These are phyloP conservation scores for Skeletonema tropicum DNA, from an alignment of 108 stramenopile genomes.

Conservation along the genomic window DNA sequence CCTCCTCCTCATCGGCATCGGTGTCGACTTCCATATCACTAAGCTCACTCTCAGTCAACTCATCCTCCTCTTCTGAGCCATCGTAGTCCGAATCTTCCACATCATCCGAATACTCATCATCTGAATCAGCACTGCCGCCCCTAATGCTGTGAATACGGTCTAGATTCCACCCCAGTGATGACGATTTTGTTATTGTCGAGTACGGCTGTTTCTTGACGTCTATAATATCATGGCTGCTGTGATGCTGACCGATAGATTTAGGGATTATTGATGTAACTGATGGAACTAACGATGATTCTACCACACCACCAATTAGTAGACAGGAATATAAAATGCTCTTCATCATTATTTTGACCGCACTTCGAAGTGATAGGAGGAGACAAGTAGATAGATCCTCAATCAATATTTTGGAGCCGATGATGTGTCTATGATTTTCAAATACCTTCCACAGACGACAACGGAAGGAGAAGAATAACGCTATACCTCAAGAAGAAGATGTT, in stretches of 20 bases:
- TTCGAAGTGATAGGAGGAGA: no score
- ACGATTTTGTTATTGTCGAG: neutral
- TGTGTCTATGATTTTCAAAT: neutral
- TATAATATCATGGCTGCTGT: neutral
- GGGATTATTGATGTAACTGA: neutral
- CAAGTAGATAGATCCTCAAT: neutral
- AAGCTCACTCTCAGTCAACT: conserved; percentile 17
- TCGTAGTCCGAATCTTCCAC: neutral
- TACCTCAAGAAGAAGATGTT: neutral
- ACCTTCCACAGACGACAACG: neutral
- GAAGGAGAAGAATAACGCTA: neutral
- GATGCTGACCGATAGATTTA: neutral
- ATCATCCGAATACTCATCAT: neutral
- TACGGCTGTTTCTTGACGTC: neutral
- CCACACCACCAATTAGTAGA: neutral
- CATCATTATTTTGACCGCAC: neutral
- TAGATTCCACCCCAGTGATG: conserved; percentile 1
- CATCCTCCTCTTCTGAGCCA: conserved; percentile 7
- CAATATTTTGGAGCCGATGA: neutral
- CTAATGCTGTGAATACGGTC: neutral
- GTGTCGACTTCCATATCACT: conserved; percentile 23
- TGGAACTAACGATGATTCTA: neutral
- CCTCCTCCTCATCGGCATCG: conserved; percentile 13
- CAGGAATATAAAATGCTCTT: neutral
- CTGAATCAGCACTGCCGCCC: neutral